phyloP scores from a whole-genome alignment of 2,329 filamentous ascomycete genomes.

The Dothideomycetes sp. region DNA sequence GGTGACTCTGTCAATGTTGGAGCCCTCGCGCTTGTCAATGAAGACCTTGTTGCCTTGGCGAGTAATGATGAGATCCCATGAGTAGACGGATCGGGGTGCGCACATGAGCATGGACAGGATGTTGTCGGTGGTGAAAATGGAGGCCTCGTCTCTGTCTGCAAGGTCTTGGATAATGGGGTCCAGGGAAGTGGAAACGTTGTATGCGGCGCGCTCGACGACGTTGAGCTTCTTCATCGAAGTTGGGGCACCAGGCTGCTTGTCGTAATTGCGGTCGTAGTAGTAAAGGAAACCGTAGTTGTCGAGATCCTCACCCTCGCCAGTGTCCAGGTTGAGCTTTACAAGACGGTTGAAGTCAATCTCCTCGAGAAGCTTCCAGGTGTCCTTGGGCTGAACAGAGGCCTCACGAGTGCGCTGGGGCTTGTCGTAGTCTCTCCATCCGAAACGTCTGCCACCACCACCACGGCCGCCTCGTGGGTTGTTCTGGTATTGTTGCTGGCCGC shows the following conservation, averaged over 20 bases:
- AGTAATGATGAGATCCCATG: conserved; percentile 93
- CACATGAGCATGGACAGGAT: conserved; percentile 99
- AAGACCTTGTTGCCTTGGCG: conserved; percentile 94
- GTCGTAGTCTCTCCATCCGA: conserved; percentile 98
- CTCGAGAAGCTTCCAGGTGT: conserved; percentile 90
- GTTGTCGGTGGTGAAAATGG: conserved; percentile 93
- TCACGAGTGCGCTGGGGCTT: conserved; percentile 95
- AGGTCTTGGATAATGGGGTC: conserved; percentile 96
- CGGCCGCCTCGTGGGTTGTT: conserved; percentile 57
- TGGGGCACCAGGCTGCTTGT: conserved; percentile 81
- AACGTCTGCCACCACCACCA: conserved; percentile 59
- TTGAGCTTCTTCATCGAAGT: conserved; percentile 77
- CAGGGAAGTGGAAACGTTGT: conserved; percentile 94
- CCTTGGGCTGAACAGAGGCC: conserved; percentile 89
- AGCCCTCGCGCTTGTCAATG: conserved; percentile 96
- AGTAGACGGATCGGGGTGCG: conserved; percentile 89
- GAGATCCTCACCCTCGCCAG: conserved; percentile 88
- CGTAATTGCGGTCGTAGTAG: conserved; percentile 93
- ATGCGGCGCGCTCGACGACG: conserved; percentile 84
- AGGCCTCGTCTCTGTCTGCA: conserved; percentile 89
- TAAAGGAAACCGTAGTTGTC: conserved; percentile 95
- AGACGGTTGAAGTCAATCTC: conserved; percentile 98
- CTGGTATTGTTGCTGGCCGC: conserved; percentile 59
- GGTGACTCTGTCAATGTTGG: conserved; percentile 90
- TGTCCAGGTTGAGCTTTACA: conserved; percentile 88